Conservation (phyloP, 73 alveolate genomes). For the Vitrella brassicaformis region DNA sequence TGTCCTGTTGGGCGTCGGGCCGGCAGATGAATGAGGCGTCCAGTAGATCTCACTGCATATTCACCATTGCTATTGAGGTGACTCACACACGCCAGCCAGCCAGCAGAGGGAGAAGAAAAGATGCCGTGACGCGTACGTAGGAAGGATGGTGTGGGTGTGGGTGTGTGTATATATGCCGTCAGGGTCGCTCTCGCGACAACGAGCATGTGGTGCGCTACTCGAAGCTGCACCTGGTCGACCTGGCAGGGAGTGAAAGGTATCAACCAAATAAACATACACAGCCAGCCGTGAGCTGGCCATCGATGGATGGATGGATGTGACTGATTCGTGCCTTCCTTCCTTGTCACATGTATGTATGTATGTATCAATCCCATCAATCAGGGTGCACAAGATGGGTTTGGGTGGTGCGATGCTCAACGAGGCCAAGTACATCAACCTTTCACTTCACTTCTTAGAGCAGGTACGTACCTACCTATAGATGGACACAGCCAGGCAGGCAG, state of each 20-base stretch:
- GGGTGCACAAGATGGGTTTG: slow-evolving; percentile 63
- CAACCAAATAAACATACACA: background rate
- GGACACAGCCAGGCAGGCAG: background rate
- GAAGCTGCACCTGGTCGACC: slow-evolving; percentile 31
- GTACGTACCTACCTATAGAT: slow-evolving; percentile 22
- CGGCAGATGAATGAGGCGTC: slow-evolving; percentile 98
- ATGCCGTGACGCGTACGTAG: no score
- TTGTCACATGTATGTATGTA: background rate
- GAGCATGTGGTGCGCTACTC: slow-evolving; percentile 51
- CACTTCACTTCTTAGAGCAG: slow-evolving; percentile 89
- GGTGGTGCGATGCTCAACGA: slow-evolving; percentile 65
- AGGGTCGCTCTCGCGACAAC: slow-evolving; percentile 89
- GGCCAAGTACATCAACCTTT: slow-evolving; percentile 82
- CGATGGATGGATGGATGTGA: background rate
- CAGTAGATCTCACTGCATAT: slow-evolving; percentile 97
- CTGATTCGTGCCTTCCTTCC: background rate
- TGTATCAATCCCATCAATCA: background rate
- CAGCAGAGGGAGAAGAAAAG: no score
- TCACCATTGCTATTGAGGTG: slow-evolving; percentile 88
- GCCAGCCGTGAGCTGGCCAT: background rate
- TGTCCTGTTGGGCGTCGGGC: no score
- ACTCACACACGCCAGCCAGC: no score
- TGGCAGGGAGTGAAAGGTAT: slow-evolving; percentile 31
- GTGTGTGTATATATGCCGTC: slow-evolving; percentile 85
- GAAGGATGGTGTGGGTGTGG: no score